These are phyloP conservation scores for Lipomyces yamanashiensis DNA, from an alignment of 805 yeast genomes.

Conservation along the genomic window DNA sequence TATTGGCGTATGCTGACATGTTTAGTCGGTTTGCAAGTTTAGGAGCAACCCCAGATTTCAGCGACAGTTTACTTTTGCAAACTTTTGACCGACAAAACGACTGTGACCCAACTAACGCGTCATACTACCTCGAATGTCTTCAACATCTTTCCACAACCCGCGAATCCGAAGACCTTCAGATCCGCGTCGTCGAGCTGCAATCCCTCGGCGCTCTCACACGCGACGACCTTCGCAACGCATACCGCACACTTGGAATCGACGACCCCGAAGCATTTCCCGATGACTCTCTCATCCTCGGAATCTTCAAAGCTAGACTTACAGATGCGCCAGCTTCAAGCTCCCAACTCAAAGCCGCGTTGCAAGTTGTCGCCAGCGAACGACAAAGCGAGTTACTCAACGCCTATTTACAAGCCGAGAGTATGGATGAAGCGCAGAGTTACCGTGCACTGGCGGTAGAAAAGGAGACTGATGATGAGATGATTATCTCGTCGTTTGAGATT, in stretches of 20 bases:
- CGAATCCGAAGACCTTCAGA: slow-evolving; percentile 53
- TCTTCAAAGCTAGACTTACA: slow-evolving; percentile 23
- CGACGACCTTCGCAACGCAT: slow-evolving; percentile 52
- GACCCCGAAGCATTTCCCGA: slow-evolving; percentile 16
- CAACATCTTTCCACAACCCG: slow-evolving; percentile 55
- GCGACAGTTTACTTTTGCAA: slow-evolving; percentile 54
- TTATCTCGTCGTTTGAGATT: slow-evolving; percentile 73
- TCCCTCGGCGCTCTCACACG: slow-evolving; percentile 60
- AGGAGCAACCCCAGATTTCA: slow-evolving; percentile 56
- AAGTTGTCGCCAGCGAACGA: slow-evolving; percentile 63
- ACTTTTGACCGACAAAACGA: slow-evolving; percentile 52
- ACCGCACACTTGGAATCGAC: slow-evolving; percentile 44
- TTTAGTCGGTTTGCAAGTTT: slow-evolving; percentile 50
- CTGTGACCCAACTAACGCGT: slow-evolving; percentile 53
- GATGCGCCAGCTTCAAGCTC: slow-evolving; percentile 24
- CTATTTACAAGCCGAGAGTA: slow-evolving; percentile 52
- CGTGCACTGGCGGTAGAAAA: slow-evolving; percentile 55
- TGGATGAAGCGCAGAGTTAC: slow-evolving; percentile 57
- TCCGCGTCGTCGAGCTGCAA: slow-evolving; percentile 52
- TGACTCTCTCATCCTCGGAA: slow-evolving; percentile 27
- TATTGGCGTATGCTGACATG: background rate
- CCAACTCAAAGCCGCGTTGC: slow-evolving; percentile 58
- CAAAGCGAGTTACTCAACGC: slow-evolving; percentile 62
- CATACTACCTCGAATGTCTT: slow-evolving; percentile 64
- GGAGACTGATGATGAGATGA: slow-evolving; percentile 68